These are phyloP conservation scores for Talaromyces marneffei DNA, from an alignment of 2,329 filamentous ascomycete species.

Conservation along the genomic window DNA sequence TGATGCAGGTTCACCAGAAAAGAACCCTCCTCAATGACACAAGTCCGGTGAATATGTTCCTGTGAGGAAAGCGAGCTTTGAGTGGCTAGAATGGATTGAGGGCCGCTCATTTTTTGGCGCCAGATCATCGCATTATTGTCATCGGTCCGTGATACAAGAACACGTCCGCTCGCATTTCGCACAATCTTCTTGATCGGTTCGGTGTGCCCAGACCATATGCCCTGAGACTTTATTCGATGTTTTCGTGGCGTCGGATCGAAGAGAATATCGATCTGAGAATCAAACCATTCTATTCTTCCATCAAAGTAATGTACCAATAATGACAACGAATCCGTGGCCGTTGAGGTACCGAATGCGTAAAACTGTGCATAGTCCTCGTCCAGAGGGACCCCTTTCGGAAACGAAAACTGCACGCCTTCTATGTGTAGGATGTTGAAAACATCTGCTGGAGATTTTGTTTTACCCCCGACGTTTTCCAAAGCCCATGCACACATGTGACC, in stretches of 20 bases:
- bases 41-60: slow-evolving; percentile 73
- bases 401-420: slow-evolving; percentile 49
- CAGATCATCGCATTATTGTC: slow-evolving; percentile 77
- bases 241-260: slow-evolving; percentile 64
- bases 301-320: slow-evolving; percentile 80
- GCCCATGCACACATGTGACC: slow-evolving; percentile 91
- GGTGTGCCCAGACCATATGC: slow-evolving; percentile 79
- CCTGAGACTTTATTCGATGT: slow-evolving; percentile 56
- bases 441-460: slow-evolving; percentile 57
- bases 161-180: slow-evolving; percentile 72
- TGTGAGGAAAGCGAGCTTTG: slow-evolving; percentile 63
- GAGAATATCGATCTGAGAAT: slow-evolving; percentile 69
- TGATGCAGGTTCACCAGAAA: slow-evolving; percentile 77
- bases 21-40: slow-evolving; percentile 67
- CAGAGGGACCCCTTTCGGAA: slow-evolving; percentile 25
- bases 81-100: slow-evolving; percentile 53
- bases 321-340: slow-evolving; percentile 58
- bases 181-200: slow-evolving; percentile 77
- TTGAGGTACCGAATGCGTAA: slow-evolving; percentile 63
- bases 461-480: slow-evolving; percentile 75
- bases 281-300: slow-evolving; percentile 75
- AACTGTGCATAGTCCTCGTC: slow-evolving; percentile 60
- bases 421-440: slow-evolving; percentile 85
- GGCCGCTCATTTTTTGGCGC: slow-evolving; percentile 57
- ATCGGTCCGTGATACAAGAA: slow-evolving; percentile 73